These are phyloP conservation scores for Candolleomyces eurysporus DNA, from an alignment of 768 basidiomycete species.

Conservation along the genomic window DNA sequence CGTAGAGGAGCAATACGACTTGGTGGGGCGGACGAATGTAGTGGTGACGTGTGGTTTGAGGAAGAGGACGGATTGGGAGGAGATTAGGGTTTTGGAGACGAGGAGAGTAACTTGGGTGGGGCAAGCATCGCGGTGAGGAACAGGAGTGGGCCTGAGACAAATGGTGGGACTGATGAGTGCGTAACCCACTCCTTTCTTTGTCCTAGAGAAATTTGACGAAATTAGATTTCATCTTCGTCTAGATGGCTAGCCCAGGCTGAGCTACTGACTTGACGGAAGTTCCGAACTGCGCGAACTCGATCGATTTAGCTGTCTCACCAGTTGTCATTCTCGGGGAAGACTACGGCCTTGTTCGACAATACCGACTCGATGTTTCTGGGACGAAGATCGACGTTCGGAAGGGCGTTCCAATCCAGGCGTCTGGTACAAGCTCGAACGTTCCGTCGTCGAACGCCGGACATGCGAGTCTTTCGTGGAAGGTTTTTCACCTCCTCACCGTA, in stretches of 20 bases:
- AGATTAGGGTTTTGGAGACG: conserved; percentile 37
- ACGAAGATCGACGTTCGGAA: conserved; percentile 67
- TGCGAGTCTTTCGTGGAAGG: conserved; percentile 55
- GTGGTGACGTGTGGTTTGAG: conserved; percentile 69
- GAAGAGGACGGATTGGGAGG: conserved; percentile 49
- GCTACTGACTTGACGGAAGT: conserved; percentile 67
- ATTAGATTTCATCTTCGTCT: conserved; percentile 3
- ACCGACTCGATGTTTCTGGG: conserved; percentile 56
- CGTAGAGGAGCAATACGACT: conserved; percentile 20
- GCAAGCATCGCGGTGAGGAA: neutral
- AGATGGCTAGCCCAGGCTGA: conserved; percentile 82
- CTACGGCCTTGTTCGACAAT: conserved; percentile 70
- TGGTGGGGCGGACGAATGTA: conserved; percentile 33
- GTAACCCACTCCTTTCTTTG: conserved; percentile 6
- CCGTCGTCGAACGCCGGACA: conserved; percentile 10
- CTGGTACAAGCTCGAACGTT: conserved; percentile 25
- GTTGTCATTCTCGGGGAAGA: conserved; percentile 81
- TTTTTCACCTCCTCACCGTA: conserved; percentile 36
- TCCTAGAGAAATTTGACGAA: neutral
- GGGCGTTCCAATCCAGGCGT: conserved; percentile 66
- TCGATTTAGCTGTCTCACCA: conserved; percentile 84
- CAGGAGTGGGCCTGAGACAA: conserved; percentile 6
- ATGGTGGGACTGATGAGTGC: conserved; percentile 31
- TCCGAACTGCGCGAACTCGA: conserved; percentile 59
- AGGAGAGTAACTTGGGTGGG: conserved; percentile 14